phyloP scores from a whole-genome alignment of 441 rosid species.

The California macrophylla region DNA sequence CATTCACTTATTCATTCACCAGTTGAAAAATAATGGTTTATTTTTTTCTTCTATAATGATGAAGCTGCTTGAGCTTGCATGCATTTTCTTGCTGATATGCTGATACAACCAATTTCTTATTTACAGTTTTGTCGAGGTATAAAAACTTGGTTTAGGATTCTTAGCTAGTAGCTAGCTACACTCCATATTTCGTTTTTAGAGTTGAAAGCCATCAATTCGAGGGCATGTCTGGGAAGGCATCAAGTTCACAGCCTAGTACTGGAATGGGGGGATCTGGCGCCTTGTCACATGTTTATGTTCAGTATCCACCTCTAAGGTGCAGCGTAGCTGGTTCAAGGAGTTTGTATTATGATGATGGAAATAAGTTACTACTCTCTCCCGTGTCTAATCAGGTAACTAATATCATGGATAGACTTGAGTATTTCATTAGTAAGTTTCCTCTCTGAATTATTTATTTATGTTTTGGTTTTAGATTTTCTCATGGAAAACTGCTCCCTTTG shows the following conservation, averaged over 20 bases:
- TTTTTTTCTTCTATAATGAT: not conserved
- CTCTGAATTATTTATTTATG: slow-evolving; percentile 9
- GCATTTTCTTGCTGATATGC: slow-evolving; percentile 11
- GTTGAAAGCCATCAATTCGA: slow-evolving; percentile 21
- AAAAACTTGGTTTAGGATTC: not conserved
- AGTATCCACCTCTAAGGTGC: slow-evolving; percentile 58
- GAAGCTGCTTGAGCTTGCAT: not conserved
- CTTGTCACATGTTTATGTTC: slow-evolving; percentile 75
- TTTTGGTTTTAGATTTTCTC: slow-evolving; percentile 44
- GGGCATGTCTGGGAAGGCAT: slow-evolving; percentile 47
- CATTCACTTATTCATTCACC: not conserved
- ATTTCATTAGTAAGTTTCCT: slow-evolving; percentile 14
- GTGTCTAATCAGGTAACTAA: slow-evolving; percentile 52
- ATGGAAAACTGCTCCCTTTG: slow-evolving; percentile 70
- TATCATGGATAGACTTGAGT: slow-evolving; percentile 9
- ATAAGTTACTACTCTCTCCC: slow-evolving; percentile 53
- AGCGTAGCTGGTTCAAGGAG: slow-evolving; percentile 57
- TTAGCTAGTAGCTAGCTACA: slow-evolving; percentile 1
- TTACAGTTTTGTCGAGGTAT: not conserved
- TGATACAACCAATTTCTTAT: not conserved
- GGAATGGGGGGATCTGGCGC: slow-evolving; percentile 60
- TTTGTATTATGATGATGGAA: slow-evolving; percentile 83
- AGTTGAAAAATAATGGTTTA: not conserved
- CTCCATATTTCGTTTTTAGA: slow-evolving; percentile 10
- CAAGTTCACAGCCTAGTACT: slow-evolving; percentile 50